A percentile compares a stretch with the other conserved stretches of the same genome.
phyloP scores from a whole-genome alignment of 176 grass and related monocot species.

The Stipa capillata region DNA sequence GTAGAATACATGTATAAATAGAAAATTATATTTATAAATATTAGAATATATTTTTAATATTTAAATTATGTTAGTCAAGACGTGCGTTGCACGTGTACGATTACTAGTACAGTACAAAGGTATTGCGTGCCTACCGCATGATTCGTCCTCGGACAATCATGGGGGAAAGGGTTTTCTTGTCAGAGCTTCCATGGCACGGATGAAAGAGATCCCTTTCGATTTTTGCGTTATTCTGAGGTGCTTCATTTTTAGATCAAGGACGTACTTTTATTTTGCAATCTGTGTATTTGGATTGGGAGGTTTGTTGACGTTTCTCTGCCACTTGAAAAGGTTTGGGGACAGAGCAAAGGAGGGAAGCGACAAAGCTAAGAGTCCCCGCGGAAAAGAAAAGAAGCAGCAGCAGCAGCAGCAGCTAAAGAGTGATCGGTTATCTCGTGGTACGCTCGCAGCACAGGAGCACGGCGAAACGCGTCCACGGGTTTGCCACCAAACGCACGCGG shows the following conservation, averaged over 20 bases:
- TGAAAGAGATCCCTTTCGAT: background rate
- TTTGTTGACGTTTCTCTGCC: background rate
- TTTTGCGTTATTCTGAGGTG: background rate
- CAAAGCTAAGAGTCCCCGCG: no score
- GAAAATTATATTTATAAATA: no score
- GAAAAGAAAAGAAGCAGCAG: no score
- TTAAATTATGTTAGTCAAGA: no score
- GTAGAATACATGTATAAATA: no score
- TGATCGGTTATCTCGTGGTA: background rate
- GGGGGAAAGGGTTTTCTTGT: background rate
- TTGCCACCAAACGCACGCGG: background rate
- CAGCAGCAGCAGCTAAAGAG: no score
- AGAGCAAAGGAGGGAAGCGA: background rate
- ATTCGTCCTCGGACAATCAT: background rate
- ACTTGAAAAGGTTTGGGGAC: no score
- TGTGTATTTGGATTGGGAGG: background rate
- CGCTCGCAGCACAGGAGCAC: background rate
- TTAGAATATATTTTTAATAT: no score
- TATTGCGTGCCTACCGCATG: background rate
- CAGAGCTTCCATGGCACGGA: background rate
- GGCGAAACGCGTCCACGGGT: background rate
- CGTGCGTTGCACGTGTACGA: no score
- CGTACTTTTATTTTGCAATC: no score
- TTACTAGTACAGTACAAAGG: constrained; percentile 5
- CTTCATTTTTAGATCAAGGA: no score